Base-by-base conservation (phyloP, 352 stramenopile genomes). In the Phytophthora pini region DNA sequence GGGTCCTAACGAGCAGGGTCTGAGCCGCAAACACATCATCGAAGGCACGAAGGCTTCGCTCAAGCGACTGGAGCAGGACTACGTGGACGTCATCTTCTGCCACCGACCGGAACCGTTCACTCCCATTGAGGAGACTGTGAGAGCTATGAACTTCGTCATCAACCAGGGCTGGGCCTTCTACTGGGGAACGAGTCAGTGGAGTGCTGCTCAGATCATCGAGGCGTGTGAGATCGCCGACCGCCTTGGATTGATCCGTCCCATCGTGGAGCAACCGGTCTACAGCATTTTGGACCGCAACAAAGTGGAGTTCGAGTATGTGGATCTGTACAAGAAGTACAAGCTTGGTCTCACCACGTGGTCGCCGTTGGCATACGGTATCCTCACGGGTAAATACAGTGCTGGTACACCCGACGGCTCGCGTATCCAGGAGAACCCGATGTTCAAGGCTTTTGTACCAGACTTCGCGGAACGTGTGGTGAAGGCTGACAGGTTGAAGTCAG, bases 401-500 rank as follows among this genome's bases (percentile, higher is more conserved):
- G 36, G 29, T 7, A 34, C 29, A 0, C 29, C 29, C 0, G 29
- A 34, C 1, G 29, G 7, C 0, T 34, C 29, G 7, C 29, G 29
- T 7, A 11, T 34, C 10, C 29, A 34, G 7, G 29, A 17, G 17
- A 17, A 34, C 7, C 29, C 29, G 7, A 11, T 34, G 46, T 53
- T 49, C 27, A 48, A 56, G 17, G 17, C 0, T 20, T 20, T 20
- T 20, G 17, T 20, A 20, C 17, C 17, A 20, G 17, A 20, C 17
- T 51, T 73, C 8, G 48, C 39, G 4, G 52, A 69, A 2, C 44
- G 46, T 0, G 65, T 68, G 3, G 54, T 53, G 27, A 79, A 79
- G 39, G 53, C 64, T 17, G 48, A 78, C 56, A 57, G 74, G 47
- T 51, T 81, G 1, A 69, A 81, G 39, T 52, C 68, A 11, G 56